Base-by-base conservation (phyloP, 1,284 basidiomycete genomes). In the Athelia sp. region DNA sequence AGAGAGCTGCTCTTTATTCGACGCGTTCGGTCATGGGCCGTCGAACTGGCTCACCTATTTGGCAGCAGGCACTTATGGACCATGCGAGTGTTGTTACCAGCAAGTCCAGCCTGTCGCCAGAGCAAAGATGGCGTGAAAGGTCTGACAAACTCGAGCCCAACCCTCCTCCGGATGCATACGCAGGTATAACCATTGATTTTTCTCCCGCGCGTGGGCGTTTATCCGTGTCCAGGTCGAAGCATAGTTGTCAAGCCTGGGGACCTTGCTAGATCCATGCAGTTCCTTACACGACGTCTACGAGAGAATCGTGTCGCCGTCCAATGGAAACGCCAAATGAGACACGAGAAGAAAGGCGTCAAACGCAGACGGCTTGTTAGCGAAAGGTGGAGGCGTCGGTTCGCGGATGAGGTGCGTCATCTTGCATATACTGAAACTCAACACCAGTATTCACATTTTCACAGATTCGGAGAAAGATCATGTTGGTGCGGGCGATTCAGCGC, bases 261-360 rank as follows among this genome's bases (percentile, higher is more conserved):
- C 45, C 64, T 77, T 6, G 61, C 56, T 11, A 59, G 59, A 2
- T 75, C 83, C 1, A 79, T 79, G 53, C 64, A 57, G 46, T 68
- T 61, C 26, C 72, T 91, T 9, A 73, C 78, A 48, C 53, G 46
- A n/a, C 77, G 81, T 47, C 66, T 90, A 17, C 54, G 56, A 31
- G 66, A 69, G 24, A 91, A 90, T 57, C 72, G 65, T 52, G 80
- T 91, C 9, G n/a, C 19, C 19, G n/a, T 17, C 9, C 15, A n/a
- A n/a, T 40, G 36, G 36, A 68, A 71, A 45, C 56, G 71, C 55
- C 63, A 71, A 45, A 70, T 75, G 53, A 71, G 88, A 56, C 87
- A 90, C 60, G 87, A 89, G 64, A 84, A 84, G 69, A 79, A 79
- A 64, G 84, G 84, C 45, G 75, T 70, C 47, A 85, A 84, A 62